phyloP scores from a whole-genome alignment of 345 rosid genomes.

The Lepidium africanum region DNA sequence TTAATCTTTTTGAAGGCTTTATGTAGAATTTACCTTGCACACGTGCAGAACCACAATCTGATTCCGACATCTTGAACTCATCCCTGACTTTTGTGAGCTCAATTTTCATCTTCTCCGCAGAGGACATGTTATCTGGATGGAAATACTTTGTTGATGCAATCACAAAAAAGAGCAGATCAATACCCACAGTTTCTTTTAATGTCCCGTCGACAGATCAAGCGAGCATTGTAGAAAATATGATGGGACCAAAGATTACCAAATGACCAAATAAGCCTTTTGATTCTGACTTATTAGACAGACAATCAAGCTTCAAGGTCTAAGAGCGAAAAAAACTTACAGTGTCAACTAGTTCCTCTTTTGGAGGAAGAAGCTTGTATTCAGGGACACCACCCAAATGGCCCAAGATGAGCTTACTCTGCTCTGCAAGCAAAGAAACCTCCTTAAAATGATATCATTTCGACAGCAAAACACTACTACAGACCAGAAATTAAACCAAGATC shows the following conservation, averaged over 20 bases:
- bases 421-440: slow-evolving; percentile 40
- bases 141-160: slow-evolving; percentile 42
- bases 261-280: not conserved
- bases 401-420: slow-evolving; percentile 23
- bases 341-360: slow-evolving; percentile 66
- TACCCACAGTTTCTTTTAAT: not conserved
- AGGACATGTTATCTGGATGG: slow-evolving; percentile 90
- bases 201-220: not conserved
- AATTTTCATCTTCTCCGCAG: slow-evolving; percentile 72
- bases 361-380: slow-evolving; percentile 44
- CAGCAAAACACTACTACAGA: not conserved
- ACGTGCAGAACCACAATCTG: slow-evolving; percentile 90
- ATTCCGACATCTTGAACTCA: slow-evolving; percentile 86
- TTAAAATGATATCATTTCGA: not conserved
- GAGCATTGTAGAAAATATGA: not conserved
- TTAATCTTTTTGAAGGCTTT: not conserved
- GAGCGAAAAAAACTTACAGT: slow-evolving; percentile 43
- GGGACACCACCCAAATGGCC: slow-evolving; percentile 31
- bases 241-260: not conserved
- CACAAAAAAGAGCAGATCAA: slow-evolving; percentile 19
- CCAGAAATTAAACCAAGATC: not conserved
- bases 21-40: slow-evolving; percentile 60
- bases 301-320: not conserved
- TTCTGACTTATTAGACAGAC: not conserved
- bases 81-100: slow-evolving; percentile 78